A percentile compares a stretch with the other conserved stretches of the same genome.
phyloP scores from a whole-genome alignment of 208 protist species.

The Willaertia magna region DNA sequence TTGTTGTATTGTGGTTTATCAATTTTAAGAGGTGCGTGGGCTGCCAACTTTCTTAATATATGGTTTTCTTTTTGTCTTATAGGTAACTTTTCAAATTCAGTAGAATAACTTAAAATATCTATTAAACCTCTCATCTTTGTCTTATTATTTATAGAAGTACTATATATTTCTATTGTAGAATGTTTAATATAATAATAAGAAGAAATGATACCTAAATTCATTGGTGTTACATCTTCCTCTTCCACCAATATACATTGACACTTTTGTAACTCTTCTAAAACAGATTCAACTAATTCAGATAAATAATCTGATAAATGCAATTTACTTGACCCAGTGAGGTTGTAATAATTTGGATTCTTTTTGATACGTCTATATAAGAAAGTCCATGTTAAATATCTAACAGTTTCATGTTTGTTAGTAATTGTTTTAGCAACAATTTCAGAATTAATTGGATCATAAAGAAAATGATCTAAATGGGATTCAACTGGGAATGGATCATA shows the following conservation, averaged over 20 bases:
- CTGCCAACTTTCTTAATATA: conserved; percentile 40
- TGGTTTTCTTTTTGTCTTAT: conserved; percentile 52
- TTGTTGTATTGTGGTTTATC: conserved; percentile 36
- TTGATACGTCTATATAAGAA: conserved; percentile 65
- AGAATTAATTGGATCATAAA: conserved; percentile 74
- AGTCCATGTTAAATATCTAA: conserved; percentile 77
- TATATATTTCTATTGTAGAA: conserved; percentile 68
- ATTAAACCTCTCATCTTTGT: conserved; percentile 60
- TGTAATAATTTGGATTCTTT: conserved; percentile 72
- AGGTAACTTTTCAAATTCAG: conserved; percentile 50
- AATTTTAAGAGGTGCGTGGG: conserved; percentile 42
- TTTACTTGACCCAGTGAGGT: conserved; percentile 39
- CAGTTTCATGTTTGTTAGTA: conserved; percentile 36
- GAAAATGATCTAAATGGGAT: conserved; percentile 40
- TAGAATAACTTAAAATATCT: conserved; percentile 50
- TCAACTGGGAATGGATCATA: conserved; percentile 85
- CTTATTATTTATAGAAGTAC: conserved; percentile 35
- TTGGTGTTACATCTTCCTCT: conserved; percentile 37
- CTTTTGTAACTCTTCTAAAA: conserved; percentile 47
- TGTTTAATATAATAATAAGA: conserved; percentile 66
- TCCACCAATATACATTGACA: conserved; percentile 54
- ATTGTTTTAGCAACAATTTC: conserved; percentile 49
- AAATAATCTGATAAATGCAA: conserved; percentile 64
- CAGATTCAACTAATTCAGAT: conserved; percentile 68
- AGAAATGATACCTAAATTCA: conserved; percentile 67